Percentiles rank a stretch among this genome's conserved stretches.
These are phyloP conservation scores for Solanum raphanifolium DNA, from an alignment of 257 asterid genomes.

Conservation along the genomic window DNA sequence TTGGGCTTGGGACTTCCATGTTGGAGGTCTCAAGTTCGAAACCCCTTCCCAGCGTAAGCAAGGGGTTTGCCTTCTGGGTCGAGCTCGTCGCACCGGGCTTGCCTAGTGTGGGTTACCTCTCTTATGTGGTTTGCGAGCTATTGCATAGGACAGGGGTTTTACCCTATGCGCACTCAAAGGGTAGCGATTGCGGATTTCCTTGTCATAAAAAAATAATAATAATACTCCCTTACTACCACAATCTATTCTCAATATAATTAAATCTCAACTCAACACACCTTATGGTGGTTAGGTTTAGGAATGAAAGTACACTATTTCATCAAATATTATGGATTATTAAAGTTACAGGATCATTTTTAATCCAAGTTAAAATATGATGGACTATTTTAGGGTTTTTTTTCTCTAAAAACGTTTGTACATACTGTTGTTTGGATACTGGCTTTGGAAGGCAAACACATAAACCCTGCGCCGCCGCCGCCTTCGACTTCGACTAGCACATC, in stretches of 20 bases:
- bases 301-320: neutral
- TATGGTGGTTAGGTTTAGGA: neutral
- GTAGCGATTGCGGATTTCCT: too few relatives aligned
- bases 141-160: too few relatives aligned
- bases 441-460: neutral
- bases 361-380: neutral
- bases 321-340: neutral
- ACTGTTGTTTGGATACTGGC: neutral
- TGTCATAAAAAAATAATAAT: too few relatives aligned
- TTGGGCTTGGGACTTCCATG: too few relatives aligned
- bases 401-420: neutral
- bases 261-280: neutral
- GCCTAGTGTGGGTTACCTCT: too few relatives aligned
- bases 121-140: too few relatives aligned
- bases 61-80: too few relatives aligned
- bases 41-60: too few relatives aligned
- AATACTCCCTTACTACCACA: neutral
- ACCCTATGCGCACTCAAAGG: too few relatives aligned
- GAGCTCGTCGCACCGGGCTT: too few relatives aligned
- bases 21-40: too few relatives aligned
- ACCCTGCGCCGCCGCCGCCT: neutral
- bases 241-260: neutral
- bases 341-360: neutral
- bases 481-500: neutral
- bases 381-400: neutral